Evolutionary conservation across 768 basidiomycete genomes (phyloP).

Genomic region (Trametes cingulata): DNA sequence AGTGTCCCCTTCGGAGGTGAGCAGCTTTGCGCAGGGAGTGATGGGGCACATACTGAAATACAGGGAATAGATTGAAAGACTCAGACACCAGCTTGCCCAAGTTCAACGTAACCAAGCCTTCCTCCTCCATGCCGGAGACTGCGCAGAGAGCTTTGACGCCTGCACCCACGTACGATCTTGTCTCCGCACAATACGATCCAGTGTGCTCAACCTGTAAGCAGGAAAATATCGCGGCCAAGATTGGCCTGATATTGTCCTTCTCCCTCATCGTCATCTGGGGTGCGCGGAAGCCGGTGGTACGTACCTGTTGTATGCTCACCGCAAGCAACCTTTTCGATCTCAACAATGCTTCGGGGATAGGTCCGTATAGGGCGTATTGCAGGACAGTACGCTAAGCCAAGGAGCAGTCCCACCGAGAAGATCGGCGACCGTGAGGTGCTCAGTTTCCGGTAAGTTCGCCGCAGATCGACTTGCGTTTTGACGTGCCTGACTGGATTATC

Average conservation of each 20-base stretch:
- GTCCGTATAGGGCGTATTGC: slow-evolving; percentile 89
- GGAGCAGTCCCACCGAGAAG: slow-evolving; percentile 80
- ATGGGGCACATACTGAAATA: too few relatives aligned
- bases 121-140: slow-evolving; percentile 95
- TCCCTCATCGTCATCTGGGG: slow-evolving; percentile 95
- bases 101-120: slow-evolving; percentile 90
- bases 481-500: not conserved
- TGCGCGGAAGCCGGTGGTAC: slow-evolving; percentile 86
- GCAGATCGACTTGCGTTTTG: not conserved
- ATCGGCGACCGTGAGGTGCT: slow-evolving; percentile 74
- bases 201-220: slow-evolving; percentile 29
- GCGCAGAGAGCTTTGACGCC: slow-evolving; percentile 93
- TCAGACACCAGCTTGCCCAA: slow-evolving; percentile 74
- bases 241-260: slow-evolving; percentile 91
- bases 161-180: slow-evolving; percentile 64
- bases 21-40: slow-evolving; percentile 18
- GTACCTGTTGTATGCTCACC: slow-evolving; percentile 28
- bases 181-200: not conserved
- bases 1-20: slow-evolving; percentile 90
- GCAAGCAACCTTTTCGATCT: not conserved
- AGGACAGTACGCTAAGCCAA: slow-evolving; percentile 94
- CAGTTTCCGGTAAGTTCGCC: slow-evolving; percentile 76
- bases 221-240: slow-evolving; percentile 87
- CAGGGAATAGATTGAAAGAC: slow-evolving; percentile 66
- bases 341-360: slow-evolving; percentile 36